phyloP scores from a whole-genome alignment of 768 basidiomycete species.

The Tulasnella sp. region DNA sequence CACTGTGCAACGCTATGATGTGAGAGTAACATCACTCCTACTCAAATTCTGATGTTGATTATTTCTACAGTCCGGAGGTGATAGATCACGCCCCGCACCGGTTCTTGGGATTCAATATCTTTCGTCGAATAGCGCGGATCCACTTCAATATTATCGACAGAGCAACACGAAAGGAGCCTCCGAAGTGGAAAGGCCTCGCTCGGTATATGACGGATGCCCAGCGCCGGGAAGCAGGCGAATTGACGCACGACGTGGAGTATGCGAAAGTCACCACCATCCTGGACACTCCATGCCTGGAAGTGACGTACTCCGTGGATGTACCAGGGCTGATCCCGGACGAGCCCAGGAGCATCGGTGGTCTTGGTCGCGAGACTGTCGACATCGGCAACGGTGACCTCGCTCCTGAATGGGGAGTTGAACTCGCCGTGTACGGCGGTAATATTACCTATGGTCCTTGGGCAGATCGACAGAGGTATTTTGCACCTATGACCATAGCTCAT shows the following conservation, averaged over 20 bases:
- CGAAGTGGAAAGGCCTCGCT: conserved; percentile 33
- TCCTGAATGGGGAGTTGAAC: conserved; percentile 90
- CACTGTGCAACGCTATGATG: background rate
- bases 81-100: background rate
- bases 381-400: conserved; percentile 79
- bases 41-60: background rate
- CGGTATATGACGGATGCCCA: conserved; percentile 27
- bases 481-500: background rate
- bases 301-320: conserved; percentile 80
- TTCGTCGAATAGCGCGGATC: conserved; percentile 18
- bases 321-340: conserved; percentile 16
- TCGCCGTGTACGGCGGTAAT: conserved; percentile 64
- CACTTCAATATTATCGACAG: background rate
- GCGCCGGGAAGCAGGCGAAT: conserved; percentile 13
- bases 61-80: background rate
- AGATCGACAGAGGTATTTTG: conserved; percentile 71
- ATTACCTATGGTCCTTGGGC: conserved; percentile 93
- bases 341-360: conserved; percentile 6
- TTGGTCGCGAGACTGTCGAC: conserved; percentile 34
- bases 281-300: conserved; percentile 63
- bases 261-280: conserved; percentile 78
- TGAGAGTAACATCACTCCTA: background rate
- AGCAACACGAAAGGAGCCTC: conserved; percentile 2
- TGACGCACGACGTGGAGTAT: conserved; percentile 46
- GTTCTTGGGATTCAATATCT: background rate